Evolutionary conservation across 768 basidiomycete genomes (phyloP).

Genomic region (Suillus plorans): DNA sequence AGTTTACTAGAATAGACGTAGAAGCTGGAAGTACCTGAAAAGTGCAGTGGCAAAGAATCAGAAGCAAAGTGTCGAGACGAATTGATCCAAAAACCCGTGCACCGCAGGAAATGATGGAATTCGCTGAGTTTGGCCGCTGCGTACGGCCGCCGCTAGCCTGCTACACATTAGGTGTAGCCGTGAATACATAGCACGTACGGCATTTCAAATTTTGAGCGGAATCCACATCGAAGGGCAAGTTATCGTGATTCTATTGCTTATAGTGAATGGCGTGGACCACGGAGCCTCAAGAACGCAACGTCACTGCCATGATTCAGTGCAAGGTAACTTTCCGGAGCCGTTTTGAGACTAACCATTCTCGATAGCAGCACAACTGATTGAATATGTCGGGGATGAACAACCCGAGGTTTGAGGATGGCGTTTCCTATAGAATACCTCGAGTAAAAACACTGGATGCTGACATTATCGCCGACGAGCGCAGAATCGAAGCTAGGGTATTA

Average conservation of each 20-base stretch:
- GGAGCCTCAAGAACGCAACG: background rate
- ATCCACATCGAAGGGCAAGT: background rate
- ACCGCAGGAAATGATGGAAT: background rate
- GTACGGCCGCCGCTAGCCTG: background rate
- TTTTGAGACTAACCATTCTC: background rate
- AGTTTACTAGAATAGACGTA: background rate
- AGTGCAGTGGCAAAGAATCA: background rate
- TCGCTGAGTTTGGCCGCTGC: background rate
- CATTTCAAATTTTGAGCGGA: background rate
- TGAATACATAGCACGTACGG: conserved; percentile 1
- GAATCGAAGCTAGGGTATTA: background rate
- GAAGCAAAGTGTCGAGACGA: background rate
- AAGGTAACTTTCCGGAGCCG: background rate
- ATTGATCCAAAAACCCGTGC: background rate
- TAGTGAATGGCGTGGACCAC: background rate
- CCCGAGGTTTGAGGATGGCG: background rate
- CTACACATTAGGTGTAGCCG: background rate
- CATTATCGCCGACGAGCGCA: conserved; percentile 6
- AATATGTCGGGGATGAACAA: background rate
- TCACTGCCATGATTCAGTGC: background rate
- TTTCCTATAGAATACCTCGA: background rate
- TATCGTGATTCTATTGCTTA: background rate
- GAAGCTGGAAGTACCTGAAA: background rate
- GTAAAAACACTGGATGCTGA: background rate
- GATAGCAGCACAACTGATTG: background rate